A percentile compares a stretch with the other conserved stretches of the same genome.
phyloP scores from a whole-genome alignment of 176 grass and related monocot genomes.

The Musa schizocarpa region DNA sequence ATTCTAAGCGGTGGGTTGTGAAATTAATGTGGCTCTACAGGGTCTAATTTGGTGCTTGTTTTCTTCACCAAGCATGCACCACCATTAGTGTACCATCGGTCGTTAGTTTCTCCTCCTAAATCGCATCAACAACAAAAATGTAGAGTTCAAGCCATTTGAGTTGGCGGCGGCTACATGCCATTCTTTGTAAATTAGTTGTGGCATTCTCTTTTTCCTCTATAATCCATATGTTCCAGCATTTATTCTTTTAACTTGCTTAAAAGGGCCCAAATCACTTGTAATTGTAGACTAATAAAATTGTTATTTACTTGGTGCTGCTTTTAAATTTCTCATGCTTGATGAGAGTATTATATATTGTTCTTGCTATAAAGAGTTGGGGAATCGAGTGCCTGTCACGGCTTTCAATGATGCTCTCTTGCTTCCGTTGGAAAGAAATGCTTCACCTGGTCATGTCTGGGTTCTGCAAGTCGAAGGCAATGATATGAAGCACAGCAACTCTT shows the following conservation, averaged over 20 bases:
- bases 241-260: constrained; percentile 62
- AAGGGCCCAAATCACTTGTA: constrained; percentile 29
- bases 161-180: constrained; percentile 36
- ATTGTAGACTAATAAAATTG: constrained; percentile 12
- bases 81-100: constrained; percentile 36
- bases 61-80: constrained; percentile 9
- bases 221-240: constrained; percentile 39
- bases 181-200: constrained; percentile 80
- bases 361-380: no score
- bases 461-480: no score
- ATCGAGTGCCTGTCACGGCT: no score
- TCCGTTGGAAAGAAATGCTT: no score
- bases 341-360: no score
- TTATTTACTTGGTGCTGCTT: not conserved
- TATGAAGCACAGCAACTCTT: no score
- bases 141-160: constrained; percentile 44
- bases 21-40: not conserved
- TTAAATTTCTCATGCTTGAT: not conserved
- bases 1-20: not conserved
- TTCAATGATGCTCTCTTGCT: no score
- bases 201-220: constrained; percentile 30
- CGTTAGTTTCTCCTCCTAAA: constrained; percentile 21
- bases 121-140: constrained; percentile 25
- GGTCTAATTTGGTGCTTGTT: not conserved
- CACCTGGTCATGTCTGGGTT: no score